A percentile compares a stretch with the other conserved stretches of the same genome.
Conservation (phyloP, 1,284 basidiomycete genomes). For the Coriolopsis trogii region DNA sequence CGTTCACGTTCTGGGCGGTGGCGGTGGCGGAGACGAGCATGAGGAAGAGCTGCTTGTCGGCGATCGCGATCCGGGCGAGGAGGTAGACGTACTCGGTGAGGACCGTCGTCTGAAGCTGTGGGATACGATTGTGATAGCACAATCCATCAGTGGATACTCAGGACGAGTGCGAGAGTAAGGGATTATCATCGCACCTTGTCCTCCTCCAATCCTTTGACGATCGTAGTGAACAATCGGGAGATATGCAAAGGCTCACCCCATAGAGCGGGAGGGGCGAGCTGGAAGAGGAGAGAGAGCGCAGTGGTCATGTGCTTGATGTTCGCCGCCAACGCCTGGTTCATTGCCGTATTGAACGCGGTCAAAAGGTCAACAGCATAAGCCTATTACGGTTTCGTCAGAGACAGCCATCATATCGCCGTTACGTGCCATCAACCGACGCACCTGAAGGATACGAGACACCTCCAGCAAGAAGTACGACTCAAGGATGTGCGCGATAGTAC, state of each 20-base stretch:
- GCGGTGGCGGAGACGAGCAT: conserved; percentile 68
- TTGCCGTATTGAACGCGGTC: conserved; percentile 49
- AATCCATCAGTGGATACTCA: no score
- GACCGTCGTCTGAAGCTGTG: conserved; percentile 52
- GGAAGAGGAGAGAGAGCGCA: conserved; percentile 58
- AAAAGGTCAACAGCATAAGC: conserved; percentile 56
- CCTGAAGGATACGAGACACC: conserved; percentile 68
- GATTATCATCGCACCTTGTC: conserved; percentile 53
- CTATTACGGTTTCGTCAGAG: conserved; percentile 36
- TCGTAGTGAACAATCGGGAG: conserved; percentile 67
- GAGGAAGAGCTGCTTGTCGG: conserved; percentile 64
- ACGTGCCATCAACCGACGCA: conserved; percentile 43
- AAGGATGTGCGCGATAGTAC: conserved; percentile 67
- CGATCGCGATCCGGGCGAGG: conserved; percentile 68
- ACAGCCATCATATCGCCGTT: no score
- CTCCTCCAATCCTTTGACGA: conserved; percentile 60
- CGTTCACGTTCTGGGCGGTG: conserved; percentile 46
- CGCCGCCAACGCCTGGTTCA: conserved; percentile 49
- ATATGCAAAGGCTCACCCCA: conserved; percentile 75
- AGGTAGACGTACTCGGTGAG: conserved; percentile 70
- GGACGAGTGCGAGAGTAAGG: no score
- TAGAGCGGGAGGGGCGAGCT: conserved; percentile 57
- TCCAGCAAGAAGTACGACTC: conserved; percentile 85
- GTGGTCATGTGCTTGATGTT: conserved; percentile 64
- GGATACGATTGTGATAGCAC: conserved; percentile 1